phyloP scores from a whole-genome alignment of 805 yeast species.

The Starmerella sirachaensis region DNA sequence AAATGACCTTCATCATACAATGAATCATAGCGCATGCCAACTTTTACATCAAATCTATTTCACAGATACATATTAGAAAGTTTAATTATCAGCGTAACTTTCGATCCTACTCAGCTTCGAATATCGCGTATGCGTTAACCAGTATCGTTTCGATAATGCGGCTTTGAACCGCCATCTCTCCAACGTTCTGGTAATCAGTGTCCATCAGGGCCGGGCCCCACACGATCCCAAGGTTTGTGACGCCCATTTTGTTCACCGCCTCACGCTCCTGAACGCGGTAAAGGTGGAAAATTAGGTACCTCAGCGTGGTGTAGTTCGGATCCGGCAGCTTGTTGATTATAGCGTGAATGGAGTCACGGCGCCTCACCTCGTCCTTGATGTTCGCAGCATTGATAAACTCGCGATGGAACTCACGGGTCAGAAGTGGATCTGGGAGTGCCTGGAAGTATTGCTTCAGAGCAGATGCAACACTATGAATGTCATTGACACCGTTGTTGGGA shows the following conservation, averaged over 20 bases:
- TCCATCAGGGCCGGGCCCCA: conserved; percentile 90
- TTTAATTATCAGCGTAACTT: too few relatives aligned
- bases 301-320: conserved; percentile 83
- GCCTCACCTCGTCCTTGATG: conserved; percentile 47
- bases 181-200: conserved; percentile 51
- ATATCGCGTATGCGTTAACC: conserved; percentile 70
- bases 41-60: too few relatives aligned
- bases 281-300: conserved; percentile 76
- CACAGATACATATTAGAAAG: not conserved
- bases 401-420: conserved; percentile 50
- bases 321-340: conserved; percentile 84
- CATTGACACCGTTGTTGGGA: conserved; percentile 54
- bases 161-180: conserved; percentile 65
- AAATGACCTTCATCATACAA: too few relatives aligned
- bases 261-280: conserved; percentile 56
- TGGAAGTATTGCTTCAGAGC: conserved; percentile 73
- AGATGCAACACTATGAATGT: conserved; percentile 79
- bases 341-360: conserved; percentile 70
- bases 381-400: conserved; percentile 60
- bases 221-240: conserved; percentile 69
- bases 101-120: conserved; percentile 40
- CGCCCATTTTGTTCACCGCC: conserved; percentile 64
- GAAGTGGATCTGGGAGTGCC: conserved; percentile 74
- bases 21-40: too few relatives aligned
- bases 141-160: conserved; percentile 75